Conservation (phyloP, 1,284 basidiomycete species). For the Heterobasidion annosum region DNA sequence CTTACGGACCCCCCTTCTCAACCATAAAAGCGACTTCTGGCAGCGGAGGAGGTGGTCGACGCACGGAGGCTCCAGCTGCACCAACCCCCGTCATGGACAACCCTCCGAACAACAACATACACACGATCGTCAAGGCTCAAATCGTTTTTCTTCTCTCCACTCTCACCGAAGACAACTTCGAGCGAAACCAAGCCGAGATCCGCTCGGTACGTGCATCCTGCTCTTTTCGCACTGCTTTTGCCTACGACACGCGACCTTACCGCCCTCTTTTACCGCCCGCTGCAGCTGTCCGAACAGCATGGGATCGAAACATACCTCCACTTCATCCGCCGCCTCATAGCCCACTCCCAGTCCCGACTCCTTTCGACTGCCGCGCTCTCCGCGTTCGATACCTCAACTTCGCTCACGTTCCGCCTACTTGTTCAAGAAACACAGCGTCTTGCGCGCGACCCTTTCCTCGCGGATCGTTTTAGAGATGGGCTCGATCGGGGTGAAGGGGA, state of each 20-base stretch:
- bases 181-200: slow-evolving; percentile 86
- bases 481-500: slow-evolving; percentile 80
- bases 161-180: slow-evolving; percentile 91
- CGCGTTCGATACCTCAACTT: slow-evolving; percentile 59
- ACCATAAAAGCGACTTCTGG: slow-evolving; percentile 64
- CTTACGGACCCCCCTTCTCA: slow-evolving; percentile 16
- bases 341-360: slow-evolving; percentile 70
- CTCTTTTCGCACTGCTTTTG: slow-evolving; percentile 2
- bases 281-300: slow-evolving; percentile 86
- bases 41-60: slow-evolving; percentile 61
- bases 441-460: slow-evolving; percentile 78
- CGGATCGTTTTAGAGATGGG: slow-evolving; percentile 80
- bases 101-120: slow-evolving; percentile 48
- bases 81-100: slow-evolving; percentile 51
- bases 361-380: slow-evolving; percentile 45
- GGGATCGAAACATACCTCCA: slow-evolving; percentile 92
- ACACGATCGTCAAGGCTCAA: slow-evolving; percentile 80
- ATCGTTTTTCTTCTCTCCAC: slow-evolving; percentile 93
- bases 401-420: slow-evolving; percentile 72
- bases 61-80: slow-evolving; percentile 69
- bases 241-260: slow-evolving; percentile 5
- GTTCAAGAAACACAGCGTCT: slow-evolving; percentile 83
- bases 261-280: slow-evolving; percentile 8
- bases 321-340: slow-evolving; percentile 89
- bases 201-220: slow-evolving; percentile 59